Conservation (phyloP, 2,329 filamentous ascomycete genomes). For the Ophiostoma ulmi region DNA sequence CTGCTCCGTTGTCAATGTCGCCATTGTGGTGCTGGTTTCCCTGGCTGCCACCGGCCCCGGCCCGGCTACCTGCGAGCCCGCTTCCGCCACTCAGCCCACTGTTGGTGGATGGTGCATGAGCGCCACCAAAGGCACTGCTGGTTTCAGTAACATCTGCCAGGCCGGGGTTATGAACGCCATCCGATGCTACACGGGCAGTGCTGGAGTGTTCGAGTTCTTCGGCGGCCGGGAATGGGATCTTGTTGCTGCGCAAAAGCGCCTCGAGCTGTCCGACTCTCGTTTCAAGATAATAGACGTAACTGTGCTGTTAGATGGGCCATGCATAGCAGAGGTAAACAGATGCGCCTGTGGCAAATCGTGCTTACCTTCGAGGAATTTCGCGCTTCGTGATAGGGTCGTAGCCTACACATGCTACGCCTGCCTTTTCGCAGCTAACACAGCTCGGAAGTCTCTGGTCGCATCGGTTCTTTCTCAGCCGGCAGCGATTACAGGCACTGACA, state of each 20-base stretch:
- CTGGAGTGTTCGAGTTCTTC: slow-evolving; percentile 57
- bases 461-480: slow-evolving; percentile 84
- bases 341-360: neutral
- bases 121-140: neutral
- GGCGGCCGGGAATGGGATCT: slow-evolving; percentile 66
- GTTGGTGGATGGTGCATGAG: neutral
- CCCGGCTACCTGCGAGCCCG: neutral
- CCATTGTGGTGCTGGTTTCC: slow-evolving; percentile 12
- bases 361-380: slow-evolving; percentile 86
- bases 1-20: slow-evolving; percentile 43
- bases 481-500: slow-evolving; percentile 92
- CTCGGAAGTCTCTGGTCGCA: slow-evolving; percentile 91
- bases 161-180: slow-evolving; percentile 19
- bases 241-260: slow-evolving; percentile 61
- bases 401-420: slow-evolving; percentile 83
- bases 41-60: neutral
- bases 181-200: slow-evolving; percentile 22
- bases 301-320: slow-evolving; percentile 33
- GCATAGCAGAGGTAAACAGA: neutral
- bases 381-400: slow-evolving; percentile 96
- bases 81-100: neutral
- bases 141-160: slow-evolving; percentile 21
- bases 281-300: slow-evolving; percentile 94
- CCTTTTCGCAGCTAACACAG: slow-evolving; percentile 89
- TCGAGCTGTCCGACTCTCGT: slow-evolving; percentile 81